These are phyloP conservation scores for Teunomyces pallodes DNA, from an alignment of 805 yeast genomes.

Conservation along the genomic window DNA sequence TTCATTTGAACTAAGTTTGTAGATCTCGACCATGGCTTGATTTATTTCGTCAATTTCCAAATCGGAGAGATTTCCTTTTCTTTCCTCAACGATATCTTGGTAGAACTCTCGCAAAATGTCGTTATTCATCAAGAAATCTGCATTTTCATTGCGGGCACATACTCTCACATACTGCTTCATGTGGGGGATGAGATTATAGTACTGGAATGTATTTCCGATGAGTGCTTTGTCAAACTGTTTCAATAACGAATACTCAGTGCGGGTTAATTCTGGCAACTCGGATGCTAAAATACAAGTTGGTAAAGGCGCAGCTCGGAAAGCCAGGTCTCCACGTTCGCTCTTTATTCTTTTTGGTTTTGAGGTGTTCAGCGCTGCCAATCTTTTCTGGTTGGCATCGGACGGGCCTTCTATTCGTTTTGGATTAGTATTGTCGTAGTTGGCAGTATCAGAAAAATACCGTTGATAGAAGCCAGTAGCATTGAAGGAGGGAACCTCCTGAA, in stretches of 20 bases:
- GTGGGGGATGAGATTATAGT: not conserved
- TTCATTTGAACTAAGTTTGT: not conserved
- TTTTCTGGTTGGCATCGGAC: not conserved
- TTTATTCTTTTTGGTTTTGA: not conserved
- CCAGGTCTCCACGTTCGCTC: not conserved
- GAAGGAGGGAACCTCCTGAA: not conserved
- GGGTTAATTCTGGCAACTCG: not conserved
- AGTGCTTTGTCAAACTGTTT: not conserved
- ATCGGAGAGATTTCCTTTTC: not conserved
- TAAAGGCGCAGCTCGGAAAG: too few relatives aligned
- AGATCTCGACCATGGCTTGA: not conserved
- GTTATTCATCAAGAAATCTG: slow-evolving; percentile 2
- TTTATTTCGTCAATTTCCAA: not conserved
- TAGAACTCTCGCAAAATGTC: not conserved
- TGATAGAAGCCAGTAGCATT: not conserved
- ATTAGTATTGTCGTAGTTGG: not conserved
- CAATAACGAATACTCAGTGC: not conserved
- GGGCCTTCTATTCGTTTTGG: not conserved
- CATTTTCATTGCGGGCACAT: not conserved
- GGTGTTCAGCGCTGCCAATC: not conserved
- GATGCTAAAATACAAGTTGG: not conserved
- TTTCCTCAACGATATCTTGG: not conserved
- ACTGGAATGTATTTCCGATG: not conserved
- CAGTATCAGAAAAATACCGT: not conserved
- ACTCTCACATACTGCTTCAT: not conserved